A percentile compares a stretch with the other conserved stretches of the same genome.
Conservation (phyloP, 1,284 basidiomycete species). For the Paramarasmius palmivorus region DNA sequence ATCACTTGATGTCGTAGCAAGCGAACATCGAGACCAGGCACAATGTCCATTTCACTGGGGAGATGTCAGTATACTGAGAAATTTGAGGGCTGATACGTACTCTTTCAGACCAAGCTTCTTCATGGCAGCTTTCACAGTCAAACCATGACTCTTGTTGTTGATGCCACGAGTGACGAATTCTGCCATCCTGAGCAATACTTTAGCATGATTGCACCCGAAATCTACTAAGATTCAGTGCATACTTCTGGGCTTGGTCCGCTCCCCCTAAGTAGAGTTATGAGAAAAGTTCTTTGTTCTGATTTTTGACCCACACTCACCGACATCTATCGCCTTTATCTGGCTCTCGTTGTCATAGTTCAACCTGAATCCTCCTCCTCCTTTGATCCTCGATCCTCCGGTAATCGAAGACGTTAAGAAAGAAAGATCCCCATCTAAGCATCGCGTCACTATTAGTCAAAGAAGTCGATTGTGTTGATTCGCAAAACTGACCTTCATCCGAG, state of each 20-base stretch:
- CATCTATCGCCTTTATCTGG: constrained; percentile 41
- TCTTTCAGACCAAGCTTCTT: constrained; percentile 47
- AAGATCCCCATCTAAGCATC: neutral
- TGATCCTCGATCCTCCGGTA: neutral
- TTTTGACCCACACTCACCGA: constrained; percentile 26
- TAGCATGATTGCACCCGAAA: neutral
- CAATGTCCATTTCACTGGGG: constrained; percentile 47
- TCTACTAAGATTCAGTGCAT: constrained; percentile 3
- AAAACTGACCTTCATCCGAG: neutral
- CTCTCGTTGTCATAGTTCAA: constrained; percentile 48
- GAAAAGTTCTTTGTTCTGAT: neutral
- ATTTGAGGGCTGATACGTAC: constrained; percentile 31
- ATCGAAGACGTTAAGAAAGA: neutral
- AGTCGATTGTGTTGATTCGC: neutral
- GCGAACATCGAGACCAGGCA: constrained; percentile 66
- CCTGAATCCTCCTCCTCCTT: constrained; percentile 31
- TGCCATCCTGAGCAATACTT: constrained; percentile 40
- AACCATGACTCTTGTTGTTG: constrained; percentile 52
- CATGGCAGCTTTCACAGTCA: constrained; percentile 52
- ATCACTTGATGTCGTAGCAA: constrained; percentile 73
- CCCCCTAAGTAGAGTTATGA: constrained; percentile 23
- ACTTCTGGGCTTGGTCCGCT: constrained; percentile 46
- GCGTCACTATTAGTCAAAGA: neutral
- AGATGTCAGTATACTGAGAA: constrained; percentile 1
- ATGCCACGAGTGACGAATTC: constrained; percentile 61